A percentile compares a stretch with the other conserved stretches of the same genome.
Evolutionary conservation across 2,329 filamentous ascomycete species (phyloP).

Genomic region (Neofusicoccum sp.): DNA sequence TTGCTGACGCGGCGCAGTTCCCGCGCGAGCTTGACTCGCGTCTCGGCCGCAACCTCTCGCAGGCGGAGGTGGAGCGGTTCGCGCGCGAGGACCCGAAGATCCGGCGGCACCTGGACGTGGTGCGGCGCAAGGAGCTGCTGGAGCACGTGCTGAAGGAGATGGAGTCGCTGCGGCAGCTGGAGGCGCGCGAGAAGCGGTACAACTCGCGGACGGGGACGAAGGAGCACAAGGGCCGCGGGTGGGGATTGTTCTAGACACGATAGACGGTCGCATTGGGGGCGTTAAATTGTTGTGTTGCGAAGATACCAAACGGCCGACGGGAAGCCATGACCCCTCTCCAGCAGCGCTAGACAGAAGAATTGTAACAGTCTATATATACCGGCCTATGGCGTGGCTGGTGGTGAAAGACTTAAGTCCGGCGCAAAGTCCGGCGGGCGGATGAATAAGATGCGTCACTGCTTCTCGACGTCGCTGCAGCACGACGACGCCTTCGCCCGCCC

Average conservation of each 20-base stretch:
- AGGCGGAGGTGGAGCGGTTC: conserved; percentile 82
- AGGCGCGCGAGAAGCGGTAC: conserved; percentile 64
- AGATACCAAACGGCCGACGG: conserved; percentile 19
- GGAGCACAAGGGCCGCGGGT: conserved; percentile 30
- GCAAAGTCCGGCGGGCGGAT: neutral
- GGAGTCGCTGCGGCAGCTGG: conserved; percentile 81
- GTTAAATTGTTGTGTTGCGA: conserved; percentile 18
- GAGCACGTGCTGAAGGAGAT: conserved; percentile 95
- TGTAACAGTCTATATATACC: conserved; percentile 1
- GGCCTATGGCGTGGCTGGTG: neutral
- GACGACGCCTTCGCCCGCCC: neutral
- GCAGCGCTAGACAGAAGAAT: conserved; percentile 12
- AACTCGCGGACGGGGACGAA: conserved; percentile 30
- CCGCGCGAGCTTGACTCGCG: conserved; percentile 86
- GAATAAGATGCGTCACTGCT: conserved; percentile 15
- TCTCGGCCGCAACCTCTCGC: conserved; percentile 75
- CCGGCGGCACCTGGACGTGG: conserved; percentile 83
- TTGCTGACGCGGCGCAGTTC: conserved; percentile 53
- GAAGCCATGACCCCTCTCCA: conserved; percentile 6
- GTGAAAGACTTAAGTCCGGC: conserved; percentile 1
- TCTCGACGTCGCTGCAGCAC: neutral
- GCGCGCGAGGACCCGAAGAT: conserved; percentile 92
- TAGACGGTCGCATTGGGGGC: conserved; percentile 12
- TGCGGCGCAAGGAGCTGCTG: conserved; percentile 84
- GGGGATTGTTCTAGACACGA: conserved; percentile 33